Percentiles rank a stretch among this genome's conserved stretches.
These are phyloP conservation scores for Dispira simplex DNA, from an alignment of 192 early-diverging fungal genomes.

Conservation along the genomic window DNA sequence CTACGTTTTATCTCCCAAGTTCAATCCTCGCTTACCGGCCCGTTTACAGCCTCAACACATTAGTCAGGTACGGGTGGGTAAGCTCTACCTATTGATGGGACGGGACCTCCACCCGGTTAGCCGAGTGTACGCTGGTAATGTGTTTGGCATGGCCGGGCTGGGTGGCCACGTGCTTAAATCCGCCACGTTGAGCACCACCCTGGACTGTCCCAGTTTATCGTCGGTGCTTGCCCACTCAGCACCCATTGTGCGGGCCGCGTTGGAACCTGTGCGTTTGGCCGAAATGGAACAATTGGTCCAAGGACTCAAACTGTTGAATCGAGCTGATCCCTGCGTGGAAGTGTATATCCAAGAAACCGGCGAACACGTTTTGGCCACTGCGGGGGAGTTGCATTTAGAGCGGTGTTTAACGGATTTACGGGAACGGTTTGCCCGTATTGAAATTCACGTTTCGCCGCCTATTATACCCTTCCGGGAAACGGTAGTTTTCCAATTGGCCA, in stretches of 20 bases:
- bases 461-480: constrained; percentile 97
- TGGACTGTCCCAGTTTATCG: constrained; percentile 63
- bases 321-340: constrained; percentile 89
- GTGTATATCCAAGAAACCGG: constrained; percentile 86
- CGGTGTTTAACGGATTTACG: constrained; percentile 86
- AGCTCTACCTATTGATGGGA: constrained; percentile 94
- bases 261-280: constrained; percentile 83
- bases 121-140: constrained; percentile 86
- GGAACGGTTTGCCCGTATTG: constrained; percentile 87
- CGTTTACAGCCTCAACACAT: constrained; percentile 25
- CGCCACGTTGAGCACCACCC: constrained; percentile 68
- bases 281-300: constrained; percentile 75
- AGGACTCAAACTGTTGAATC: constrained; percentile 82
- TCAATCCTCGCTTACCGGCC: constrained; percentile 44
- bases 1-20: constrained; percentile 90
- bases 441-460: constrained; percentile 85
- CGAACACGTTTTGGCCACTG: constrained; percentile 91
- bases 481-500: constrained; percentile 31
- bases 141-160: constrained; percentile 85
- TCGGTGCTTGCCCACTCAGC: constrained; percentile 32
- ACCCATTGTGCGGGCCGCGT: constrained; percentile 91
- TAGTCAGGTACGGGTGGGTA: constrained; percentile 56
- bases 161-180: constrained; percentile 89
- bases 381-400: constrained; percentile 95
- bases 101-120: constrained; percentile 70